phyloP scores from a whole-genome alignment of 2,329 filamentous ascomycete genomes.

The Alternaria conjuncta region DNA sequence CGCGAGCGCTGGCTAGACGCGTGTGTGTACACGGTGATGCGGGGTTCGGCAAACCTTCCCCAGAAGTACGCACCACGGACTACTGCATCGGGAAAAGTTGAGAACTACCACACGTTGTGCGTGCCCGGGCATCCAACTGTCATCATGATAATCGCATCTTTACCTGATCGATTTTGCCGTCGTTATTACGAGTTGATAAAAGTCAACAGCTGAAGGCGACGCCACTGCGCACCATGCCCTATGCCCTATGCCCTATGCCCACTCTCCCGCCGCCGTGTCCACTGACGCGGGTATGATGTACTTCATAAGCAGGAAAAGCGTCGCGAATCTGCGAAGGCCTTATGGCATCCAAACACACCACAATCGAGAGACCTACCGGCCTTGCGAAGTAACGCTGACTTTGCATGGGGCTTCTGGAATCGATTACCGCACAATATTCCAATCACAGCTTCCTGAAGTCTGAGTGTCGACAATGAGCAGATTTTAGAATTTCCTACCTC shows the following conservation, averaged over 20 bases:
- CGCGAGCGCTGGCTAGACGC: slow-evolving; percentile 4
- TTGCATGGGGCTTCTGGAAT: slow-evolving; percentile 12
- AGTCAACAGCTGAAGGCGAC: background rate
- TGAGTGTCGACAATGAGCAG: background rate
- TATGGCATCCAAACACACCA: background rate
- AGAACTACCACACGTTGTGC: background rate
- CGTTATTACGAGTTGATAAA: background rate
- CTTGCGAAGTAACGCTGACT: background rate
- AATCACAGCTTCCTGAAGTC: background rate
- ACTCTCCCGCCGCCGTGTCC: background rate
- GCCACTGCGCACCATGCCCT: background rate
- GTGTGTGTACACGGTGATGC: slow-evolving; percentile 14
- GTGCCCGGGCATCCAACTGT: background rate
- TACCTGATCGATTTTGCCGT: no score
- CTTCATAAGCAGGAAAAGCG: no score
- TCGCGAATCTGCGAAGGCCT: no score
- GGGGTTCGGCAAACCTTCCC: slow-evolving; percentile 27
- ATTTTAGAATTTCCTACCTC: no score
- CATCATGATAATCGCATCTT: background rate
- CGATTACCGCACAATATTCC: background rate
- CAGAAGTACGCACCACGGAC: background rate
- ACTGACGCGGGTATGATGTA: no score
- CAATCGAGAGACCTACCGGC: background rate
- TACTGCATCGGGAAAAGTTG: slow-evolving; percentile 4
- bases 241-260: background rate